Percentiles rank a stretch among this genome's conserved stretches.
Conservation (phyloP, 2,329 filamentous ascomycete genomes). For the Penicillium expansum region DNA sequence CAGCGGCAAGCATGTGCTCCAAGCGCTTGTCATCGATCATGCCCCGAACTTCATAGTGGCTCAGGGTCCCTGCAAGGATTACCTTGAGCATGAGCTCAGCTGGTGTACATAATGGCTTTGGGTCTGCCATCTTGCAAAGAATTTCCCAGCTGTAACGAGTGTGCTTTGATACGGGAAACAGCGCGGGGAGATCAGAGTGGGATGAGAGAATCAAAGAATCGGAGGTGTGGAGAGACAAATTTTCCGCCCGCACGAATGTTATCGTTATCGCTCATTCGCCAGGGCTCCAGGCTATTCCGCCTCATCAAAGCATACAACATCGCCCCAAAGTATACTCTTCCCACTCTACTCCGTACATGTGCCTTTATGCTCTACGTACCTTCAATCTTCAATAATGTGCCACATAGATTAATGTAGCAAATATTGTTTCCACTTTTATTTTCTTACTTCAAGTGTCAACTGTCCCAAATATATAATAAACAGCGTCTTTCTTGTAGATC, state of each 20-base stretch:
- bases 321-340: too few relatives aligned
- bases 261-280: constrained; percentile 1
- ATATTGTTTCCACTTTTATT: background rate
- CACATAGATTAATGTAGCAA: background rate
- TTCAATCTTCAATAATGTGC: too few relatives aligned
- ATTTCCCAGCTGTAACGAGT: background rate
- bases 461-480: background rate
- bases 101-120: constrained; percentile 43
- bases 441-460: background rate
- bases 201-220: constrained; percentile 10
- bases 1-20: constrained; percentile 57
- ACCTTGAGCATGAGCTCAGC: constrained; percentile 50
- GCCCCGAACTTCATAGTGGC: constrained; percentile 59
- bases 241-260: constrained; percentile 8
- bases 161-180: background rate
- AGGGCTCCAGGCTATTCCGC: background rate
- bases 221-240: constrained; percentile 11
- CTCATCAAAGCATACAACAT: too few relatives aligned
- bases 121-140: constrained; percentile 33
- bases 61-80: constrained; percentile 48
- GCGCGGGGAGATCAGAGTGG: constrained; percentile 4
- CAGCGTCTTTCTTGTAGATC: too few relatives aligned
- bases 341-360: background rate
- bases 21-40: constrained; percentile 60
- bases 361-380: background rate